Evolutionary conservation across 192 early-diverging fungal genomes (phyloP).

Genomic region (Coemansia sp.): DNA sequence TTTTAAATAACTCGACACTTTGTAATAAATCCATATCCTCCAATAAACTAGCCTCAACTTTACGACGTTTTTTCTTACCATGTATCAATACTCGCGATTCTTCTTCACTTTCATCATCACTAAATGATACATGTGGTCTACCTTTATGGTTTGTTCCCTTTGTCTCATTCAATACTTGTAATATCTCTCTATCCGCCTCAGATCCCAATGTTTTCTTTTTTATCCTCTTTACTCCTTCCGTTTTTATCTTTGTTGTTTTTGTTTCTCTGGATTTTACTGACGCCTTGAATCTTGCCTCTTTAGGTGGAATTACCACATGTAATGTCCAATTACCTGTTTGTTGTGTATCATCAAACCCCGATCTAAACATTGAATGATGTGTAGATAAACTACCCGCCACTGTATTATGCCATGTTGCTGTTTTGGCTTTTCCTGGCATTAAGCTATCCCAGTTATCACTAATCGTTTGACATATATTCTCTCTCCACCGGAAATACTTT

Average conservation of each 20-base stretch:
- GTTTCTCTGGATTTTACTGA: constrained; percentile 15
- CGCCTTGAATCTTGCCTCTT: constrained; percentile 20
- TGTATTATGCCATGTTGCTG: constrained; percentile 82
- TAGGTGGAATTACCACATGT: constrained; percentile 10
- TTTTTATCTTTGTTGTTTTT: constrained; percentile 52
- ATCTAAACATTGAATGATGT: constrained; percentile 67
- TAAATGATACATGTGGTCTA: constrained; percentile 44
- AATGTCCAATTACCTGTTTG: constrained; percentile 62
- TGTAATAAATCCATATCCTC: constrained; percentile 37
- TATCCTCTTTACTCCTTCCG: constrained; percentile 30
- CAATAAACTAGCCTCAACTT: no score
- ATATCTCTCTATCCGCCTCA: constrained; percentile 37
- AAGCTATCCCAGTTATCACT: constrained; percentile 72
- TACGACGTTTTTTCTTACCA: no score
- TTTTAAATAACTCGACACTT: constrained; percentile 37
- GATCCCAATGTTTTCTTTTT: constrained; percentile 9
- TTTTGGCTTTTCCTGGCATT: constrained; percentile 62
- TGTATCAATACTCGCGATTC: no score
- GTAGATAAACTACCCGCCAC: constrained; percentile 80
- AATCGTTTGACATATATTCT: constrained; percentile 76
- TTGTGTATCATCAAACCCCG: constrained; percentile 67
- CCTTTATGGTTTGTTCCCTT: constrained; percentile 1
- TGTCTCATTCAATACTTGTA: constrained; percentile 36
- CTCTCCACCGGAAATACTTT: constrained; percentile 74
- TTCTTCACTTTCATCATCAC: constrained; percentile 43